phyloP scores from a whole-genome alignment of 1,139 yeast genomes.

The Candida pseudoviswanathii region DNA sequence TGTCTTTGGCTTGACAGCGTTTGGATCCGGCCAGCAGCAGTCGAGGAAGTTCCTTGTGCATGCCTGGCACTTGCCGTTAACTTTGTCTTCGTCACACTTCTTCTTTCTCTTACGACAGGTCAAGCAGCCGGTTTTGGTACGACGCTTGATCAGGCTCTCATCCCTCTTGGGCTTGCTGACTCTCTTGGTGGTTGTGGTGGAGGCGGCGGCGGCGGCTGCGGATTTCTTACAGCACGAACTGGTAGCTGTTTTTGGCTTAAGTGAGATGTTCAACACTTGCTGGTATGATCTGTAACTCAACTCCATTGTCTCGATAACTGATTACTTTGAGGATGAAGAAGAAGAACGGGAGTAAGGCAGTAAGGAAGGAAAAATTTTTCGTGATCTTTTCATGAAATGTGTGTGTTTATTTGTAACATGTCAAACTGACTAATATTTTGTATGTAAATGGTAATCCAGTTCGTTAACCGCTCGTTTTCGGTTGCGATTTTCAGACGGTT shows the following conservation, averaged over 20 bases:
- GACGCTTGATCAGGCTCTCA: conserved; percentile 23
- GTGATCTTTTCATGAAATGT: neutral
- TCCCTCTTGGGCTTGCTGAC: conserved; percentile 21
- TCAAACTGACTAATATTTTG: conserved; percentile 6
- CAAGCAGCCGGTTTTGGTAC: conserved; percentile 48
- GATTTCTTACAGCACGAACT: conserved; percentile 6
- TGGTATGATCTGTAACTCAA: conserved; percentile 41
- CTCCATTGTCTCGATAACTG: conserved; percentile 11
- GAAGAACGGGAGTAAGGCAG: neutral
- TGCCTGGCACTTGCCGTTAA: conserved; percentile 50
- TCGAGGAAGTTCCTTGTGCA: conserved; percentile 50
- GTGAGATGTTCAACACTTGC: conserved; percentile 41
- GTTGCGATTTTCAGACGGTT: conserved; percentile 8
- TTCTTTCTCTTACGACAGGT: conserved; percentile 50
- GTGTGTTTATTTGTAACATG: conserved; percentile 5
- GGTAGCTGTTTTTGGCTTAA: conserved; percentile 21
- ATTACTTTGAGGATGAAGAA: neutral
- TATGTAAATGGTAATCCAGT: conserved; percentile 7
- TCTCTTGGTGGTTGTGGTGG: conserved; percentile 18
- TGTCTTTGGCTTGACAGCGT: conserved; percentile 3
- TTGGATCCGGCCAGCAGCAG: conserved; percentile 45
- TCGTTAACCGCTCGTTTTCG: conserved; percentile 12
- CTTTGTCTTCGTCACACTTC: conserved; percentile 48
- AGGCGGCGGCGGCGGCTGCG: conserved; percentile 16
- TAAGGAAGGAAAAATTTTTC: conserved; percentile 2